Base-by-base conservation (phyloP, 2,329 filamentous ascomycete genomes). In the Cytospora paraplurivora region DNA sequence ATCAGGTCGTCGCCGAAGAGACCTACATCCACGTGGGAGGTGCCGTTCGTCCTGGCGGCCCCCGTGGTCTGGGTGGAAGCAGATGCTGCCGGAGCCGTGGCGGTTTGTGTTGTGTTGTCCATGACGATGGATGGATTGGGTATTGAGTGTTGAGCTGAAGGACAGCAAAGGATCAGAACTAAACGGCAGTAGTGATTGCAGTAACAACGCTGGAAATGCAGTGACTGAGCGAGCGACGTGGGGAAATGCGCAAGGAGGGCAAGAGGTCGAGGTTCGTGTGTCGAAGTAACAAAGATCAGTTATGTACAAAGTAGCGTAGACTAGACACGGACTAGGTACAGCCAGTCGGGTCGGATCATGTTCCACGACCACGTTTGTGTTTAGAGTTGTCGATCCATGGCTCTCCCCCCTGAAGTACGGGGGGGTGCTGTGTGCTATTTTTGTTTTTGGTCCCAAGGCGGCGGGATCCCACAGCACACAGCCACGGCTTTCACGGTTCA, bases 1-100 rank as follows among this genome's bases (percentile, higher is more conserved):
- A 98, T 88, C 72, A 97, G 88, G 66, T 86, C 79, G 67, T 84
- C 74, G 63, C 88, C 84, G 83, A 97, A 97, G 75, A 97, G 90
- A 41, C 86, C 88, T 69, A 85, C 78, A 56, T 80, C 75, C 61
- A 71, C 66, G 62, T 62, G 66, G 54, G 55, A 55, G 56, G 62
- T 59, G 33, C 56, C 50, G 51, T 54, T 63, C 49, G 59, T 56
- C 51, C 41, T 61, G 47, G 55, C 44, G 27, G 57, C 47, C 41
- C 44, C 51, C n/a, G 62, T 63, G 27, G 63, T 58, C 50, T 62
- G 59, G 17, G 63, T 65, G 33, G 63, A 47, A 32, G 63, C 54
- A 34, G 63, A 55, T 47, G 57, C 52, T 61, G 57, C 57, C 12
- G 21, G 38, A n/a, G 34, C 21, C 8, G 32, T 41, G n/a, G 21